Evolutionary conservation across 2,329 filamentous ascomycete genomes (phyloP), one percentile per base, ranked within the genome.

Genomic region (Fusarium sp.): DNA sequence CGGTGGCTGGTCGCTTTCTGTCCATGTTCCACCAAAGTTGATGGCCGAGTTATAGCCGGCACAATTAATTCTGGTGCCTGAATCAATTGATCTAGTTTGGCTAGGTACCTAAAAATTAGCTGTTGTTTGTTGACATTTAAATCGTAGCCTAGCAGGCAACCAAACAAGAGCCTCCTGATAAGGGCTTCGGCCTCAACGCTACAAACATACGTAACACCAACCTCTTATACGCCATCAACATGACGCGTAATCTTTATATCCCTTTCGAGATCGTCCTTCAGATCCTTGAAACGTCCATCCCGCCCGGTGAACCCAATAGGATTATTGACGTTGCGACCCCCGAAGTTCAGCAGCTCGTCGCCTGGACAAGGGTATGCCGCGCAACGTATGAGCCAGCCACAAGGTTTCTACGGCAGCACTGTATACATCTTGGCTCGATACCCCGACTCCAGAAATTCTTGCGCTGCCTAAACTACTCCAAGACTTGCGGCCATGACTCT

Each of bases 181-280:
- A 44, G 17, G 41, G 10, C 28, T 41, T 20, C 13, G 18, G 36
- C 18, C 24, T n/a, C 14, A 8, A 26, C 15, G 8, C 44, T 15
- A 10, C 8, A 53, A 17, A 24, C 28, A 26, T 53, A 41, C 39
- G 15, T n/a, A 53, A 32, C 35, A 57, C 44, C 39, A 10, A 18
- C n/a, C 8, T 18, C 26, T 17, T 24, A 6, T 11, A 8, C 7
- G 18, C 32, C 5, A 15, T 41, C 22, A 50, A 48, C 6, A 71
- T 70, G 59, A 50, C 44, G 15, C 39, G 22, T 18, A 32, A 20
- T 13, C n/a, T 38, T n/a, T 20, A 59, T 13, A 15, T 75, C 2
- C 73, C 73, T 11, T 20, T 75, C 2, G 73, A 75, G 17, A 63
- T 75, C 12, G 63, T 74, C 28, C 58, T 75, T 4, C 63, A 65